These are phyloP conservation scores for Cytospora leucostoma DNA, from an alignment of 2,329 filamentous ascomycete genomes.

Conservation along the genomic window DNA sequence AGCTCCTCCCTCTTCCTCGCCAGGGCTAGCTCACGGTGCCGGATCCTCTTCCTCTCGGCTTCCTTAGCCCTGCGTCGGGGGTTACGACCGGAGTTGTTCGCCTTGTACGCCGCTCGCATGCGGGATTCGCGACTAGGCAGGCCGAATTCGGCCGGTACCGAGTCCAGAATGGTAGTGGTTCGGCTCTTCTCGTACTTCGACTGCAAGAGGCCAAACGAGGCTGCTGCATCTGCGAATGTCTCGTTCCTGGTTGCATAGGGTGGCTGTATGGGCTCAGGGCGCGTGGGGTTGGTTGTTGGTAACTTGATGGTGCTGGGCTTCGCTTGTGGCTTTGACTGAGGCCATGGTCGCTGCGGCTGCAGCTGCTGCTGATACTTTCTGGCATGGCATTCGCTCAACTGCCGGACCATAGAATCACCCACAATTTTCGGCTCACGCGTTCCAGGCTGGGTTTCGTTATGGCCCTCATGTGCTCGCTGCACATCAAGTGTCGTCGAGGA, in stretches of 20 bases:
- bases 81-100: background rate
- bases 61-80: background rate
- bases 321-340: background rate
- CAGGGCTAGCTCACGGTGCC: background rate
- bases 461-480: background rate
- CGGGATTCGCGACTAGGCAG: background rate
- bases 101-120: background rate
- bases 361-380: background rate
- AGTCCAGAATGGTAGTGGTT: background rate
- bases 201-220: background rate
- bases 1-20: background rate
- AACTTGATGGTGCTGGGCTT: background rate
- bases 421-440: background rate
- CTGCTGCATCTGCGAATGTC: background rate
- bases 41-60: background rate
- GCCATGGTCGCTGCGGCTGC: background rate
- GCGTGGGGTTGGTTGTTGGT: no score
- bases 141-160: conserved; percentile 4
- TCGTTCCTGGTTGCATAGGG: background rate
- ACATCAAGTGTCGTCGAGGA: background rate
- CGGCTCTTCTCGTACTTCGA: conserved; percentile 4
- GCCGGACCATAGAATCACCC: background rate
- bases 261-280: background rate
- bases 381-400: background rate
- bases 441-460: background rate